These are phyloP conservation scores for Nothophoma quercina DNA, from an alignment of 2,329 filamentous ascomycete genomes.

Conservation along the genomic window DNA sequence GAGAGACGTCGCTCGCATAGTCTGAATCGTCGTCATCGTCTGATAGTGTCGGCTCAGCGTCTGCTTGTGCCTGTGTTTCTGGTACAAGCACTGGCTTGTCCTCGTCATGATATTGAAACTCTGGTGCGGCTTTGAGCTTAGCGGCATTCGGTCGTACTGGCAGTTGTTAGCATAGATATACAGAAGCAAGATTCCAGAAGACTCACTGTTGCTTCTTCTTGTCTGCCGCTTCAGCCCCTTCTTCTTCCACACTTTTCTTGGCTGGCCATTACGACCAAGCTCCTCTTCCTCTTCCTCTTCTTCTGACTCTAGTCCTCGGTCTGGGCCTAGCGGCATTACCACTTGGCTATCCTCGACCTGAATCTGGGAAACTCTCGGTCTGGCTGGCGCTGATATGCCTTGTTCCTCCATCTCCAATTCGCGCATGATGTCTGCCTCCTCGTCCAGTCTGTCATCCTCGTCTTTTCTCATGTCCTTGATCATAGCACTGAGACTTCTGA, in stretches of 20 bases:
- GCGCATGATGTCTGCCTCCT: conserved; percentile 76
- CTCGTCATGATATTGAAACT: conserved; percentile 31
- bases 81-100: conserved; percentile 52
- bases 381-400: conserved; percentile 34
- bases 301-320: conserved; percentile 61
- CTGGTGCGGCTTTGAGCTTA: conserved; percentile 54
- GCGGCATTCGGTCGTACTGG: conserved; percentile 49
- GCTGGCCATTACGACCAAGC: conserved; percentile 64
- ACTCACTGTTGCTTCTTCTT: conserved; percentile 65
- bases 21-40: conserved; percentile 49
- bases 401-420: conserved; percentile 67
- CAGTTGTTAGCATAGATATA: conserved; percentile 27
- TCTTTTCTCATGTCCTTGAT: conserved; percentile 74
- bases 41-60: conserved; percentile 48
- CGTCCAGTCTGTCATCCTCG: conserved; percentile 62
- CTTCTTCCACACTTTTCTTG: conserved; percentile 76
- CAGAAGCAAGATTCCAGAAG: background rate
- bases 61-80: conserved; percentile 37
- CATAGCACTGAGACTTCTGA: conserved; percentile 75
- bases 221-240: conserved; percentile 84
- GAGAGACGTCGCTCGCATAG: conserved; percentile 52
- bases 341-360: conserved; percentile 55
- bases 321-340: conserved; percentile 55
- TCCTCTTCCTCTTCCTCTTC: conserved; percentile 61
- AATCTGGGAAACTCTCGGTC: conserved; percentile 40